Percentiles rank a stretch among this genome's conserved stretches.
Evolutionary conservation across 768 basidiomycete genomes (phyloP).

Genomic region (Mrakia gelida): DNA sequence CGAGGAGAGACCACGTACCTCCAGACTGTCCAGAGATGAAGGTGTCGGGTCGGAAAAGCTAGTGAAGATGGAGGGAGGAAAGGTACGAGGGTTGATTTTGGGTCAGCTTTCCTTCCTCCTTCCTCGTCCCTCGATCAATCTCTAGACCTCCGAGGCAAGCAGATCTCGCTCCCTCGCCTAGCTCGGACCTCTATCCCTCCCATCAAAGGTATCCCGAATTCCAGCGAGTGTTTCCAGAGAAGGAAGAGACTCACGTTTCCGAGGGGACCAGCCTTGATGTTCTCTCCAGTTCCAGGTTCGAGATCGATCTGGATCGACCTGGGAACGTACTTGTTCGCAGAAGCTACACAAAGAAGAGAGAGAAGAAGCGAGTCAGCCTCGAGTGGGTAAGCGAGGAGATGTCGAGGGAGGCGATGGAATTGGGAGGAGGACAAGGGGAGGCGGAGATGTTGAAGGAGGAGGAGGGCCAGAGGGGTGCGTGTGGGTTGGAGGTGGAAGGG

Average conservation of each 20-base stretch:
- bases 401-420: background rate
- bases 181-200: too few species aligned
- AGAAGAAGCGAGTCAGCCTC: conserved; percentile 42
- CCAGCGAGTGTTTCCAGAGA: background rate
- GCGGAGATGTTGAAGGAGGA: conserved; percentile 14
- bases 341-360: conserved; percentile 76
- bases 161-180: background rate
- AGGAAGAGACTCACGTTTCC: conserved; percentile 46
- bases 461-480: background rate
- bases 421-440: background rate
- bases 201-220: too few species aligned
- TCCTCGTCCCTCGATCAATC: background rate
- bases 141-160: background rate
- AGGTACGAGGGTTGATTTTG: background rate
- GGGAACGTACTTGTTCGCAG: conserved; percentile 72
- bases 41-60: conserved; percentile 81
- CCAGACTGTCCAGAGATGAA: conserved; percentile 56
- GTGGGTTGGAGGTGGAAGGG: conserved; percentile 36
- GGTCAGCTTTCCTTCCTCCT: conserved; percentile 3
- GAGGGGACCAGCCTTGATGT: conserved; percentile 63
- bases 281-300: conserved; percentile 78
- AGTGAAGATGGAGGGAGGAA: background rate
- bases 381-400: background rate
- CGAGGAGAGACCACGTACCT: background rate
- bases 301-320: conserved; percentile 86